Percentiles rank a stretch among this genome's conserved stretches.
Evolutionary conservation across 169 alveolate species (phyloP).

Genomic region (Plasmodium gaboni): DNA sequence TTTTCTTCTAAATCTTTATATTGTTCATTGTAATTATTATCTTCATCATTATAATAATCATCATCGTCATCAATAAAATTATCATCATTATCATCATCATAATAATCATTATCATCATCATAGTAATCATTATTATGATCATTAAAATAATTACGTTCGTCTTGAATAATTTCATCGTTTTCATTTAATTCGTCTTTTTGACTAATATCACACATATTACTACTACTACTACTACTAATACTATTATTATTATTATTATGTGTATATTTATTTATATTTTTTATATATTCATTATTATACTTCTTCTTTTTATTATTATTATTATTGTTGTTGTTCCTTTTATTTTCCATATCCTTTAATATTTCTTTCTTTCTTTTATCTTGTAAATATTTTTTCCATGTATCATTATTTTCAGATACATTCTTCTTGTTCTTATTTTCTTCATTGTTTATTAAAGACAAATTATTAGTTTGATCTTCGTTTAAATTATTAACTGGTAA

Average conservation of each 20-base stretch:
- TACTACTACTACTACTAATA: background rate
- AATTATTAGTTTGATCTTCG: too few species aligned
- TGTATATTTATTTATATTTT: background rate
- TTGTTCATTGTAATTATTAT: slow-evolving; percentile 5
- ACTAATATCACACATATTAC: background rate
- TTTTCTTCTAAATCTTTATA: background rate
- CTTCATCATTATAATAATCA: slow-evolving; percentile 4
- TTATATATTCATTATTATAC: background rate
- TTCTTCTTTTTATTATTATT: background rate
- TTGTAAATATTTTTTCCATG: slow-evolving; percentile 46
- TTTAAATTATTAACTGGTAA: background rate
- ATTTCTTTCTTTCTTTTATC: slow-evolving; percentile 57
- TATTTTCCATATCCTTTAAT: slow-evolving; percentile 45
- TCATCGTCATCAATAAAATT: background rate
- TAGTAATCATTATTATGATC: background rate
- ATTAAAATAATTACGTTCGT: background rate
- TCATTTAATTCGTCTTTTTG: background rate
- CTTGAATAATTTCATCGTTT: background rate
- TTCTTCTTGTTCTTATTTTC: background rate
- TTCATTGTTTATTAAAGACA: background rate
- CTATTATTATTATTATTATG: background rate
- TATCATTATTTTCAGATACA: slow-evolving; percentile 8
- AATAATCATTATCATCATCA: background rate
- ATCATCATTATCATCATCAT: background rate
- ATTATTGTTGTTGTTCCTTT: background rate